Evolutionary conservation across 164 flowering plant species (phyloP).

Genomic region (Annona cherimola): DNA sequence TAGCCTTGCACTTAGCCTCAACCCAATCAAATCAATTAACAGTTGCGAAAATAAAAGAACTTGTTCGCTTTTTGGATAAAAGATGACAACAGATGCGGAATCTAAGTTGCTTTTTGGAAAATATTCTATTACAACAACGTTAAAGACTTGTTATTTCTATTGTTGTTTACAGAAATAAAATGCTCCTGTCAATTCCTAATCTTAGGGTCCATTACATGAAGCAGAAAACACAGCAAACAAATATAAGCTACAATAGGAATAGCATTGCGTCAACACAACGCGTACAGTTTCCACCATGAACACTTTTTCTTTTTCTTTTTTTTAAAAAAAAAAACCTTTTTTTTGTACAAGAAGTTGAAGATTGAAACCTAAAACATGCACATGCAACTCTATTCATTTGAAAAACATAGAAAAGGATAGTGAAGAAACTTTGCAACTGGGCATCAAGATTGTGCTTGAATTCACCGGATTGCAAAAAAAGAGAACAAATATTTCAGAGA

Average conservation of each 20-base stretch:
- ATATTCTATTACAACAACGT: too few species aligned
- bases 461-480: too few species aligned
- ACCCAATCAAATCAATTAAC: too few species aligned
- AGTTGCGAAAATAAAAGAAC: too few species aligned
- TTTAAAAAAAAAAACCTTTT: not conserved
- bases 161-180: not conserved
- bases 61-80: too few species aligned
- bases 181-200: too few species aligned
- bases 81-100: too few species aligned
- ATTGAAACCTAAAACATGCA: not conserved
- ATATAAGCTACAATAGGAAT: not conserved
- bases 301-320: not conserved
- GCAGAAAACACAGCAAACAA: not conserved
- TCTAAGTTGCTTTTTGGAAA: too few species aligned
- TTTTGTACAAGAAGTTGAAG: not conserved
- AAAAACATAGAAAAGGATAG: not conserved
- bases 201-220: not conserved
- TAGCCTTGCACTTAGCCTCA: too few species aligned
- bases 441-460: too few species aligned
- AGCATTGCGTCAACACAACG: not conserved
- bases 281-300: not conserved
- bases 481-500: too few species aligned
- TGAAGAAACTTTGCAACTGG: not conserved
- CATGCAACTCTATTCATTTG: not conserved
- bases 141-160: not conserved